These are phyloP conservation scores for Diutina mesorugosa DNA, from an alignment of 1,139 yeast genomes.

Conservation along the genomic window DNA sequence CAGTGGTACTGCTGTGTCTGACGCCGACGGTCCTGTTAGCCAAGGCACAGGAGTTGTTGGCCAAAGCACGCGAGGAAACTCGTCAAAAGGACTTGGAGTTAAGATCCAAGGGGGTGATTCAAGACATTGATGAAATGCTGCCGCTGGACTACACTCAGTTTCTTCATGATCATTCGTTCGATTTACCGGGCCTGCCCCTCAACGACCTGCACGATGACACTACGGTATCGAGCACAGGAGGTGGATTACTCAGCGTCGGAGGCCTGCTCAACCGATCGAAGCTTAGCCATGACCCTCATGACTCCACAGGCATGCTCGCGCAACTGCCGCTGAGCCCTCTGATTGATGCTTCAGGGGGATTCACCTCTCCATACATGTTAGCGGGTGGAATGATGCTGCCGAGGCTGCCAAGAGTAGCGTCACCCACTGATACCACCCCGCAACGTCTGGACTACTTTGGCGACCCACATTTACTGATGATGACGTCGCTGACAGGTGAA, in stretches of 20 bases:
- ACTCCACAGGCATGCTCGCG: not conserved
- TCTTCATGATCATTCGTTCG: not conserved
- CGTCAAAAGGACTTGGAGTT: conserved; percentile 46
- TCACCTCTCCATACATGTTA: conserved; percentile 47
- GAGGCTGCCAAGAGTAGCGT: conserved; percentile 12
- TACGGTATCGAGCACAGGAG: not conserved
- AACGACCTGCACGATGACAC: not conserved
- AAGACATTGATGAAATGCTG: not conserved
- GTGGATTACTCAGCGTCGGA: not conserved
- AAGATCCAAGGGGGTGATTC: conserved; percentile 3
- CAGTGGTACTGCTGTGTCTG: conserved; percentile 87
- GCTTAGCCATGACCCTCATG: not conserved
- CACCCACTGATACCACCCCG: not conserved
- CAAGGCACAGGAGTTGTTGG: conserved; percentile 76
- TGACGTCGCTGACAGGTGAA: not conserved
- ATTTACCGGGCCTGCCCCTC: conserved; percentile 1
- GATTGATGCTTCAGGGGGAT: conserved; percentile 17
- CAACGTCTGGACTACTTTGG: not conserved
- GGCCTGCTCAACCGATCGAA: not conserved
- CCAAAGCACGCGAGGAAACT: conserved; percentile 69
- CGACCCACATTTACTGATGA: not conserved
- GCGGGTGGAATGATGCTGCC: conserved; percentile 47
- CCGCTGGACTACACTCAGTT: conserved; percentile 1
- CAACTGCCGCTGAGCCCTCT: conserved; percentile 1
- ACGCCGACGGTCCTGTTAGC: conserved; percentile 86